phyloP scores from a whole-genome alignment of 2,329 filamentous ascomycete genomes.

The Ophiosphaerella korrae region DNA sequence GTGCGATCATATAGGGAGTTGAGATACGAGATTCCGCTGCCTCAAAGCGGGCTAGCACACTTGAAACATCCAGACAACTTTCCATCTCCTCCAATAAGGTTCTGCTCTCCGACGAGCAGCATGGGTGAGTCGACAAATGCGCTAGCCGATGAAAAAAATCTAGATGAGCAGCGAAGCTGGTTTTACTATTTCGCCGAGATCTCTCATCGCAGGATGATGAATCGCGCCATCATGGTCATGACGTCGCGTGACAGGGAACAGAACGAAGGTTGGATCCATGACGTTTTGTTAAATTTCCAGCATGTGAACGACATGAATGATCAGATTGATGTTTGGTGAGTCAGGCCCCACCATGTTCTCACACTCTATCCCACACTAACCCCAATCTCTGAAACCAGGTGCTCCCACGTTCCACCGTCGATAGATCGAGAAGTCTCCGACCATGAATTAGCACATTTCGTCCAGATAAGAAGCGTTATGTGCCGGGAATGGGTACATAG shows the following conservation, averaged over 20 bases:
- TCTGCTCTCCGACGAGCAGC: too few relatives aligned
- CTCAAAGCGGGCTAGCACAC: background rate
- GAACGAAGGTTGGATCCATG: background rate
- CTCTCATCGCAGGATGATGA: background rate
- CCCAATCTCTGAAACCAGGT: background rate
- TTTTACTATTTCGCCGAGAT: background rate
- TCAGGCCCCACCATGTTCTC: too few relatives aligned
- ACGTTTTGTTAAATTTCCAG: background rate
- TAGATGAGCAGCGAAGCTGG: background rate
- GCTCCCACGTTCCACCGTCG: background rate
- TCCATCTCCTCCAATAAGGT: background rate
- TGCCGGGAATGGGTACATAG: background rate
- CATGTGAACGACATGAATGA: background rate
- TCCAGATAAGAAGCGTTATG: background rate
- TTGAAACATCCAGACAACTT: background rate
- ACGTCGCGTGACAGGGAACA: background rate
- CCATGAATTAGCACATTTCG: background rate
- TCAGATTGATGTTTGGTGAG: background rate
- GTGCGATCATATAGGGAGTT: background rate
- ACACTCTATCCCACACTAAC: background rate
- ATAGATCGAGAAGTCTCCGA: background rate
- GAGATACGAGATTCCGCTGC: background rate
- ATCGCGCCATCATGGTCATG: background rate
- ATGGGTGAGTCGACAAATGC: background rate
- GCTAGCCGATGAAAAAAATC: background rate